A percentile compares a stretch with the other conserved stretches of the same genome.
These are phyloP conservation scores for Hortiboletus campestris DNA, from an alignment of 768 basidiomycete species.

Conservation along the genomic window DNA sequence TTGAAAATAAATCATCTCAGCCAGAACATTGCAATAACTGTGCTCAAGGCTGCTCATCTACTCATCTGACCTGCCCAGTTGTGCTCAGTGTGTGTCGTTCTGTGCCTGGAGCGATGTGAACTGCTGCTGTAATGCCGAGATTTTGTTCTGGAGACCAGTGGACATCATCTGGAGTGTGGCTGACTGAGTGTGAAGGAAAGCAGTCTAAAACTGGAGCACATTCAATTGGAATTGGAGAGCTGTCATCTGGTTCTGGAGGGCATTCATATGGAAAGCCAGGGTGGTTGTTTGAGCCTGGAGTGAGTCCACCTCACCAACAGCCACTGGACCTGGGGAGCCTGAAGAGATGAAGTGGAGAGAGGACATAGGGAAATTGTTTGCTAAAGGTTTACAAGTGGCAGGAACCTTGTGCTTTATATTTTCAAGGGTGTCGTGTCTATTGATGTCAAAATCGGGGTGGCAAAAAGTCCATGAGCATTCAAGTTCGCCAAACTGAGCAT, in stretches of 20 bases:
- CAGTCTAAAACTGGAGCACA: slow-evolving; percentile 29
- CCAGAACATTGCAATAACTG: slow-evolving; percentile 65
- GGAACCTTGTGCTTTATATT: slow-evolving; percentile 65
- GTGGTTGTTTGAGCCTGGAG: slow-evolving; percentile 29
- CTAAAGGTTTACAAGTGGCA: slow-evolving; percentile 31
- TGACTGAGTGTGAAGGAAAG: slow-evolving; percentile 35
- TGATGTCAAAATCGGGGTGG: slow-evolving; percentile 52
- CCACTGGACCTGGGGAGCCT: slow-evolving; percentile 27
- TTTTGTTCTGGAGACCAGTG: slow-evolving; percentile 23
- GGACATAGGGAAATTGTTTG: slow-evolving; percentile 28
- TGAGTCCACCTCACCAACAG: slow-evolving; percentile 25
- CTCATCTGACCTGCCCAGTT: slow-evolving; percentile 39
- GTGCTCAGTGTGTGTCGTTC: slow-evolving; percentile 31
- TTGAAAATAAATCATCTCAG: slow-evolving; percentile 72
- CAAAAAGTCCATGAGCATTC: slow-evolving; percentile 54
- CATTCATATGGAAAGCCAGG: slow-evolving; percentile 30
- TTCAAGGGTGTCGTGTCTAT: slow-evolving; percentile 54
- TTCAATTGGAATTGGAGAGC: slow-evolving; percentile 28
- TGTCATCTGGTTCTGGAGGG: slow-evolving; percentile 30
- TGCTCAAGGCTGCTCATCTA: slow-evolving; percentile 58
- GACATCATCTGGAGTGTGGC: slow-evolving; percentile 33
- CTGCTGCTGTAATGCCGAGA: slow-evolving; percentile 31
- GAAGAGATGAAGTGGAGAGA: slow-evolving; percentile 25
- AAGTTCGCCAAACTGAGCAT: slow-evolving; percentile 66
- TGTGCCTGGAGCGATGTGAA: slow-evolving; percentile 26